Percentiles rank a stretch among this genome's conserved stretches.
These are phyloP conservation scores for Colletotrichum plurivorum DNA, from an alignment of 2,329 filamentous ascomycete genomes.

Conservation along the genomic window DNA sequence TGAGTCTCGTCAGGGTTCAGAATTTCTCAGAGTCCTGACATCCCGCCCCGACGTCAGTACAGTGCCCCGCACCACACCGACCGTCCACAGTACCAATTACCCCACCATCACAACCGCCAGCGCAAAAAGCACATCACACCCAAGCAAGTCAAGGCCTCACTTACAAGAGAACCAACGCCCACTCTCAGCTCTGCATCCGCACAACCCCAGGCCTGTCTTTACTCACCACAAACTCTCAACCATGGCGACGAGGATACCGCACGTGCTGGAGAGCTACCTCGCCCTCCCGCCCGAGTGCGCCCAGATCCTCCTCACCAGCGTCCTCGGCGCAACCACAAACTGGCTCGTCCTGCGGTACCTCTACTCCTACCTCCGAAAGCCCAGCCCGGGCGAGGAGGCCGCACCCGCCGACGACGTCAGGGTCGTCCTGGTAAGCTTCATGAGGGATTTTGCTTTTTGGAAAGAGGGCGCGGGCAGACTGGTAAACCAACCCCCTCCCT, in stretches of 20 bases:
- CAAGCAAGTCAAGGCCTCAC: not conserved
- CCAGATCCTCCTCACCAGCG: conserved; percentile 77
- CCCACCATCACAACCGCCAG: conserved; percentile 14
- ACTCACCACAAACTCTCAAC: not conserved
- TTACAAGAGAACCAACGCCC: conserved; percentile 1
- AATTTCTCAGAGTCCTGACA: not conserved
- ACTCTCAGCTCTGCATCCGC: not conserved
- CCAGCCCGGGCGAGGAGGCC: conserved; percentile 19
- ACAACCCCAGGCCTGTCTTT: not conserved
- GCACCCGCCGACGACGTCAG: conserved; percentile 52
- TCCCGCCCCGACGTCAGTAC: not conserved
- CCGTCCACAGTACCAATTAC: not conserved
- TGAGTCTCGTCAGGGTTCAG: not conserved
- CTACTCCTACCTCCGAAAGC: conserved; percentile 57
- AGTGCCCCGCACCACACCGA: conserved; percentile 23
- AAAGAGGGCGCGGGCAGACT: conserved; percentile 77
- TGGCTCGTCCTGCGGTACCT: conserved; percentile 75
- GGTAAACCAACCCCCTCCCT: conserved; percentile 59
- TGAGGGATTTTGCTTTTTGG: conserved; percentile 86
- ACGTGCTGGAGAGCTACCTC: conserved; percentile 76
- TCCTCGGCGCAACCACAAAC: conserved; percentile 75
- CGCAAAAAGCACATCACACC: conserved; percentile 5
- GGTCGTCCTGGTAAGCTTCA: conserved; percentile 86
- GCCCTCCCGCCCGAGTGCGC: conserved; percentile 69
- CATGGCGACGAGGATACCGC: conserved; percentile 70